A percentile compares a stretch with the other conserved stretches of the same genome.
These are phyloP conservation scores for Paraphoma sp. DNA, from an alignment of 2,329 filamentous ascomycete species.

Conservation along the genomic window DNA sequence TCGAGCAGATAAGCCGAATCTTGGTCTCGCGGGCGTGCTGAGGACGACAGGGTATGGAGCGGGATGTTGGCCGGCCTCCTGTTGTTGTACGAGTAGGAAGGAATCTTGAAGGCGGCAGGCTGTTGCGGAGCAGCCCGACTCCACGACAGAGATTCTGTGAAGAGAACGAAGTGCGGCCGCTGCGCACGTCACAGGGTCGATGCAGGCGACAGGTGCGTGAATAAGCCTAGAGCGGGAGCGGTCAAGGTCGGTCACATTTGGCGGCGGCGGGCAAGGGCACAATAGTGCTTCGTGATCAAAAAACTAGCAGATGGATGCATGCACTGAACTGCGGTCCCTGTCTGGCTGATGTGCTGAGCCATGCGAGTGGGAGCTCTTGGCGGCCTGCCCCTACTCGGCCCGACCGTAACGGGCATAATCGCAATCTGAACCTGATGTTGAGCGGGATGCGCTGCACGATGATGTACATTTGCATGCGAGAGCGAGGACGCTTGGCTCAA, in stretches of 20 bases:
- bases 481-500: background rate
- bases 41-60: conserved; percentile 72
- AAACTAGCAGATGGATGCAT: conserved; percentile 26
- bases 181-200: conserved; percentile 41
- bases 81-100: conserved; percentile 68
- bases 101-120: conserved; percentile 79
- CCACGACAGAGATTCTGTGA: conserved; percentile 31
- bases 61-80: conserved; percentile 86
- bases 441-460: conserved; percentile 12
- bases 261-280: conserved; percentile 30
- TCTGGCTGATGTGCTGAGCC: conserved; percentile 4
- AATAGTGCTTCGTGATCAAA: conserved; percentile 35
- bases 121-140: conserved; percentile 60
- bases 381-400: conserved; percentile 9
- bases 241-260: conserved; percentile 46
- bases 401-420: conserved; percentile 8
- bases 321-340: conserved; percentile 16
- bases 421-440: background rate
- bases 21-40: conserved; percentile 47
- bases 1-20: conserved; percentile 49
- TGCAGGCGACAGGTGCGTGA: conserved; percentile 25
- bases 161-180: conserved; percentile 27
- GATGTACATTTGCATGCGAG: conserved; percentile 9
- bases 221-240: conserved; percentile 31
- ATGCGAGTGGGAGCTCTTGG: background rate